Evolutionary conservation across 2,329 filamentous ascomycete species (phyloP).

Genomic region (Thielaviopsis populi): DNA sequence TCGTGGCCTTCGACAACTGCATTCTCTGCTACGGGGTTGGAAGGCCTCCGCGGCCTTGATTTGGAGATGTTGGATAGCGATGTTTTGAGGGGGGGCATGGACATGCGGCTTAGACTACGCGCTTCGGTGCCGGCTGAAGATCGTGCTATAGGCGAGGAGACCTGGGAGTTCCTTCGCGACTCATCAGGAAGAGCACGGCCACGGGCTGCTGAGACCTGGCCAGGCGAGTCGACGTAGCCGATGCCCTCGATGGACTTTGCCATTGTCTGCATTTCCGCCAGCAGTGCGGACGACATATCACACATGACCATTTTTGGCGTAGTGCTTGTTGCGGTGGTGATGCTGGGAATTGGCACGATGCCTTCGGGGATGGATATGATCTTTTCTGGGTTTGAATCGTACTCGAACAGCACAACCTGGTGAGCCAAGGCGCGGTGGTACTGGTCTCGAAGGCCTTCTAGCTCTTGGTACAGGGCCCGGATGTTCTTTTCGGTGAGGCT

Average conservation of each 20-base stretch:
- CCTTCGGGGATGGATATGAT: conserved; percentile 48
- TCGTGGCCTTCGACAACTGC: conserved; percentile 20
- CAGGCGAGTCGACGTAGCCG: conserved; percentile 65
- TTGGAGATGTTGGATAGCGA: conserved; percentile 21
- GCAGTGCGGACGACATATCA: conserved; percentile 56
- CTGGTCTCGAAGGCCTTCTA: conserved; percentile 54
- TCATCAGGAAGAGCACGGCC: conserved; percentile 20
- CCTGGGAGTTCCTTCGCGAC: conserved; percentile 42
- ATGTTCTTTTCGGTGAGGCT: conserved; percentile 38
- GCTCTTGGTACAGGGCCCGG: conserved; percentile 46
- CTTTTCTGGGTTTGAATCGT: conserved; percentile 33
- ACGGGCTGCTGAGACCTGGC: conserved; percentile 28
- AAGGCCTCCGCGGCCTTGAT: conserved; percentile 27
- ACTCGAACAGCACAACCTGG: conserved; percentile 68
- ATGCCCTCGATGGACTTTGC: conserved; percentile 59
- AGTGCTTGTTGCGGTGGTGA: conserved; percentile 44
- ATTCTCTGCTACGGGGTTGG: conserved; percentile 30
- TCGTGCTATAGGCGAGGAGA: conserved; percentile 30
- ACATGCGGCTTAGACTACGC: conserved; percentile 56
- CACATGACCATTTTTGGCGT: conserved; percentile 64
- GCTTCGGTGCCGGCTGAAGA: conserved; percentile 39
- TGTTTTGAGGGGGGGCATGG: conserved; percentile 53
- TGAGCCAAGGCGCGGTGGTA: conserved; percentile 67
- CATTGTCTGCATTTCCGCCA: conserved; percentile 61
- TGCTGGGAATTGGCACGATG: conserved; percentile 54